A percentile compares a stretch with the other conserved stretches of the same genome.
These are phyloP conservation scores for Strombidium stylifer DNA, from an alignment of 73 alveolate species.

Conservation along the genomic window DNA sequence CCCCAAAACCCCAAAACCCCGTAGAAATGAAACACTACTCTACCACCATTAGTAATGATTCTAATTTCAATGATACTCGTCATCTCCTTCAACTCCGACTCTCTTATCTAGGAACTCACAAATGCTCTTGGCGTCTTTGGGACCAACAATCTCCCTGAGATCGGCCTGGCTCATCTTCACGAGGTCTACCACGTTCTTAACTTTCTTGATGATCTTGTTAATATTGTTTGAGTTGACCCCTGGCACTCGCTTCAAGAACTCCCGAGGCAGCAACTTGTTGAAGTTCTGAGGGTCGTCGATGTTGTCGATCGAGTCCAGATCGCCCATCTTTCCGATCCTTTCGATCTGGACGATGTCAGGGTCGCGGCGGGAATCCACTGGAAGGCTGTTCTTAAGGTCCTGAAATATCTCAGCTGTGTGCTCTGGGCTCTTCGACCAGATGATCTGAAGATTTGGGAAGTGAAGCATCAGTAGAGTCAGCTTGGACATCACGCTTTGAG, in stretches of 20 bases:
- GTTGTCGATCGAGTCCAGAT: constrained; percentile 2
- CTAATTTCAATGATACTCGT: background rate
- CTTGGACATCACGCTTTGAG: constrained; percentile 35
- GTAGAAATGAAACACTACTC: background rate
- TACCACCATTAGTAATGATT: background rate
- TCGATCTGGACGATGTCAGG: constrained; percentile 32
- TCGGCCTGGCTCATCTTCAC: constrained; percentile 22
- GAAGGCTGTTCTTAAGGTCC: constrained; percentile 8
- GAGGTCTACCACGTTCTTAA: constrained; percentile 24
- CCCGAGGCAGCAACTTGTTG: constrained; percentile 39
- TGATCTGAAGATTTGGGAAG: constrained; percentile 36
- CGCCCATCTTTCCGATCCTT: constrained; percentile 20
- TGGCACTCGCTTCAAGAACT: constrained; percentile 40
- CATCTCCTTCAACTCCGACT: constrained; percentile 5
- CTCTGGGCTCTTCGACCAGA: constrained; percentile 50
- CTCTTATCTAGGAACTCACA: constrained; percentile 22
- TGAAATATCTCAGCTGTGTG: constrained; percentile 43
- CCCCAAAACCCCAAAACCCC: constrained; percentile 37
- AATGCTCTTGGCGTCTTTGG: constrained; percentile 33
- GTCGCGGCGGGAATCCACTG: constrained; percentile 24
- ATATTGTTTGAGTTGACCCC: constrained; percentile 43
- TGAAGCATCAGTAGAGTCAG: constrained; percentile 22
- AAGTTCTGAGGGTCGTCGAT: constrained; percentile 26
- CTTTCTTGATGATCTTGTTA: constrained; percentile 10
- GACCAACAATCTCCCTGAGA: constrained; percentile 4